These are phyloP conservation scores for Termitomyces sp. DNA, from an alignment of 768 basidiomycete species.

Conservation along the genomic window DNA sequence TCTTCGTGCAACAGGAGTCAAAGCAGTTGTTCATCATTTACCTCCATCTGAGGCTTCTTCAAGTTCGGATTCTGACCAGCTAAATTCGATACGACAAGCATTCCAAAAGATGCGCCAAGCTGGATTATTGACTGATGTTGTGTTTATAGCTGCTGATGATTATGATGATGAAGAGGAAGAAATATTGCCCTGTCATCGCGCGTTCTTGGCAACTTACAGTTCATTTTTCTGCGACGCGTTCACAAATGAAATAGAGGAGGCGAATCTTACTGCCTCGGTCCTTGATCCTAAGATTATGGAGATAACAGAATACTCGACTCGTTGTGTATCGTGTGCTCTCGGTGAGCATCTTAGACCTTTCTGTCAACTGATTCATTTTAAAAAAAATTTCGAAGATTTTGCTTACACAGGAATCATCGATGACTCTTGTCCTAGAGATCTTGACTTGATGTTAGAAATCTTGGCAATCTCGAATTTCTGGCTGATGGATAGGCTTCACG, in stretches of 20 bases:
- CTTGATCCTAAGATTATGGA: constrained; percentile 8
- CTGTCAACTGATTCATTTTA: background rate
- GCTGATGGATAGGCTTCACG: constrained; percentile 20
- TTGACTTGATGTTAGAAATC: constrained; percentile 22
- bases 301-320: constrained; percentile 12
- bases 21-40: constrained; percentile 16
- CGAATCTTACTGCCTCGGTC: constrained; percentile 10
- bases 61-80: constrained; percentile 9
- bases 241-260: constrained; percentile 19
- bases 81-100: constrained; percentile 16
- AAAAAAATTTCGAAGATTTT: constrained; percentile 20
- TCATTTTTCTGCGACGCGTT: constrained; percentile 29
- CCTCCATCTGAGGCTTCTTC: constrained; percentile 9
- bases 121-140: constrained; percentile 32
- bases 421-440: background rate
- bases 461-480: constrained; percentile 26
- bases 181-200: constrained; percentile 34
- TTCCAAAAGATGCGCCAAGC: constrained; percentile 33
- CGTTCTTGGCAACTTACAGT: constrained; percentile 33
- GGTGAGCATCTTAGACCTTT: constrained; percentile 17
- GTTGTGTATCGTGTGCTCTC: constrained; percentile 23
- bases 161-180: constrained; percentile 10
- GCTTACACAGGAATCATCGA: constrained; percentile 24
- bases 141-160: constrained; percentile 24
- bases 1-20: constrained; percentile 29